Evolutionary conservation across 495 filamentous ascomycete species (phyloP).

Genomic region (Sordaria brevicollis): DNA sequence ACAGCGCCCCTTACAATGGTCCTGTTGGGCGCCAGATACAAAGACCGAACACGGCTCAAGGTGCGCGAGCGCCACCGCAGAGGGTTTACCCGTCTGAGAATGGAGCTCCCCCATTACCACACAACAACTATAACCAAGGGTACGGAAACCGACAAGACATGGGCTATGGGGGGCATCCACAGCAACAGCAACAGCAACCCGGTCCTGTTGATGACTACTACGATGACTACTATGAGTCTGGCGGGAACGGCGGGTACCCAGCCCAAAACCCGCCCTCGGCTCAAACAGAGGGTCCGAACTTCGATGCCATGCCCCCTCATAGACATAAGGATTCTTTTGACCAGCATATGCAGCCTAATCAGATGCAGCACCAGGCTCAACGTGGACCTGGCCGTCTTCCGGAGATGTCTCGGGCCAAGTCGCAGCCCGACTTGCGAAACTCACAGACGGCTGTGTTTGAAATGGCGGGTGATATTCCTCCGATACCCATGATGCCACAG

Average conservation of each 20-base stretch:
- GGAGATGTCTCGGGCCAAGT: slow-evolving; percentile 46
- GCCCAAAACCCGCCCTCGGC: slow-evolving; percentile 20
- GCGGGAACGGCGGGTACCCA: slow-evolving; percentile 15
- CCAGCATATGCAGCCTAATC: slow-evolving; percentile 27
- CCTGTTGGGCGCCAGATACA: slow-evolving; percentile 31
- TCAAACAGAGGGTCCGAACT: slow-evolving; percentile 60
- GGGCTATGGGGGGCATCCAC: slow-evolving; percentile 15
- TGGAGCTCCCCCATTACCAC: slow-evolving; percentile 24
- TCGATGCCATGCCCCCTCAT: slow-evolving; percentile 50
- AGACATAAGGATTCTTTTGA: slow-evolving; percentile 39
- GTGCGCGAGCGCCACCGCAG: slow-evolving; percentile 34
- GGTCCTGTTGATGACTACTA: slow-evolving; percentile 43
- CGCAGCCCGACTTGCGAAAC: slow-evolving; percentile 57
- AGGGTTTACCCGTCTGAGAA: slow-evolving; percentile 34
- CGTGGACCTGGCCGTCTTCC: slow-evolving; percentile 31
- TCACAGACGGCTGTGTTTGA: slow-evolving; percentile 59
- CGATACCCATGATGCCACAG: slow-evolving; percentile 30
- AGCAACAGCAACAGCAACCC: slow-evolving; percentile 19
- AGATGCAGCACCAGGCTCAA: slow-evolving; percentile 23
- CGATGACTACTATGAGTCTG: slow-evolving; percentile 43
- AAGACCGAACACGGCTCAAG: slow-evolving; percentile 38
- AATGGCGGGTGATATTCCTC: slow-evolving; percentile 51
- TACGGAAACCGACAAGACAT: slow-evolving; percentile 10
- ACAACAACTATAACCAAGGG: slow-evolving; percentile 14
- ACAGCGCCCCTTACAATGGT: slow-evolving; percentile 33